A percentile compares a stretch with the other conserved stretches of the same genome.
These are phyloP conservation scores for Clavispora santaluciae DNA, from an alignment of 805 yeast species.

Conservation along the genomic window DNA sequence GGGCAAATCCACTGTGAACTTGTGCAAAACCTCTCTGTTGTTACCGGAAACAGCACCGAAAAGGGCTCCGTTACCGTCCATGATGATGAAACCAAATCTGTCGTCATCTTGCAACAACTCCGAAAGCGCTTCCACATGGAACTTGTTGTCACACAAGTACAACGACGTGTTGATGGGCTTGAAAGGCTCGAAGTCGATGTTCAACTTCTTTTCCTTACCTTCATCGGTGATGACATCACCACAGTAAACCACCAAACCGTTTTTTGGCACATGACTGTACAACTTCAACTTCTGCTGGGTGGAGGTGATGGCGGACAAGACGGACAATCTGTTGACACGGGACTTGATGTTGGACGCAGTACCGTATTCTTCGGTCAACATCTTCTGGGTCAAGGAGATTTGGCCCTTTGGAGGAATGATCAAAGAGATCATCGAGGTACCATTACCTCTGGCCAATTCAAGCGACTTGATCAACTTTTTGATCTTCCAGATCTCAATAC, in stretches of 20 bases:
- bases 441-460: constrained; percentile 94
- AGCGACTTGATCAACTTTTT: constrained; percentile 86
- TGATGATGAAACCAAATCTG: constrained; percentile 93
- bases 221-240: constrained; percentile 97
- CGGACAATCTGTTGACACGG: constrained; percentile 93
- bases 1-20: constrained; percentile 94
- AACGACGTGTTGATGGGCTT: constrained; percentile 96
- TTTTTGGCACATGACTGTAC: constrained; percentile 84
- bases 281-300: constrained; percentile 95
- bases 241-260: constrained; percentile 94
- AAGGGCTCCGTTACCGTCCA: constrained; percentile 99
- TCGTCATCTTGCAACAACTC: constrained; percentile 95
- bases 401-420: constrained; percentile 96
- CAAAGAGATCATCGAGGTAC: constrained; percentile 97
- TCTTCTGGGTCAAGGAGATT: constrained; percentile 78
- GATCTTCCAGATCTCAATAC: constrained; percentile 98
- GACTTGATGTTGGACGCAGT: constrained; percentile 98
- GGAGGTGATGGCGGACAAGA: constrained; percentile 93
- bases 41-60: constrained; percentile 96
- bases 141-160: constrained; percentile 94
- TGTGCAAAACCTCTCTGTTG: constrained; percentile 92
- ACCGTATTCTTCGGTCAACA: constrained; percentile 97
- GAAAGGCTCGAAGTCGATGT: constrained; percentile 97
- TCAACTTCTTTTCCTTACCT: constrained; percentile 95
- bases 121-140: constrained; percentile 94